Evolutionary conservation across 768 basidiomycete genomes (phyloP).

Genomic region (Lactarius tabidus): DNA sequence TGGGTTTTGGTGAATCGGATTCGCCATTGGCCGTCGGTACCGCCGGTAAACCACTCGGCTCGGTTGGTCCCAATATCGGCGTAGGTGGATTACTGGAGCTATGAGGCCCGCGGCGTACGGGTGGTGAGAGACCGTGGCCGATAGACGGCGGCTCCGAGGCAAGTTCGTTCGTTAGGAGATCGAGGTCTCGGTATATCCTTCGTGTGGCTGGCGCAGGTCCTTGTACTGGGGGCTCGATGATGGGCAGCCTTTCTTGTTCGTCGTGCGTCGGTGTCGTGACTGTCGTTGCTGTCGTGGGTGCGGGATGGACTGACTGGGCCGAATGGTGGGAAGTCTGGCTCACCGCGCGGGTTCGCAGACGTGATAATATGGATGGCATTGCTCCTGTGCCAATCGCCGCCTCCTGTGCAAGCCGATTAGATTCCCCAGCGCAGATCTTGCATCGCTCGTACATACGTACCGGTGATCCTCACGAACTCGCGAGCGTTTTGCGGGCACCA

Average conservation of each 20-base stretch:
- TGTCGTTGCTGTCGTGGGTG: slow-evolving; percentile 18
- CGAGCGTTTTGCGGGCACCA: background rate
- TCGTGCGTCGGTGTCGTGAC: slow-evolving; percentile 11
- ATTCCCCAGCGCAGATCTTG: background rate
- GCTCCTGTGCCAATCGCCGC: background rate
- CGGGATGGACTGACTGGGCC: slow-evolving; percentile 13
- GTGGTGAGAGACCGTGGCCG: slow-evolving; percentile 17
- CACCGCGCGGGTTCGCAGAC: slow-evolving; percentile 32
- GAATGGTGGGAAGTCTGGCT: slow-evolving; percentile 27
- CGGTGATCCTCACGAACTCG: background rate
- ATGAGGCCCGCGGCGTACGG: slow-evolving; percentile 12
- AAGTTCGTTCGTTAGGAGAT: slow-evolving; percentile 33
- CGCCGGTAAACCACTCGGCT: background rate
- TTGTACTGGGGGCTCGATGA: background rate
- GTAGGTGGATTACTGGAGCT: slow-evolving; percentile 6
- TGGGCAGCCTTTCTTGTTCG: background rate
- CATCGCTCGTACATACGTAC: background rate
- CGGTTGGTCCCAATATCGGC: background rate
- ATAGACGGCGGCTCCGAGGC: background rate
- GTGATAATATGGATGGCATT: slow-evolving; percentile 34
- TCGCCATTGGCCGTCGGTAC: background rate
- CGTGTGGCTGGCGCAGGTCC: slow-evolving; percentile 25
- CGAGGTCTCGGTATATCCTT: slow-evolving; percentile 40
- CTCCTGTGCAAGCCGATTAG: background rate
- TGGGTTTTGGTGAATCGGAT: slow-evolving; percentile 11